Percentiles rank a stretch among this genome's conserved stretches.
Evolutionary conservation across 2,329 filamentous ascomycete genomes (phyloP).

Genomic region (Pyricularia grisea): DNA sequence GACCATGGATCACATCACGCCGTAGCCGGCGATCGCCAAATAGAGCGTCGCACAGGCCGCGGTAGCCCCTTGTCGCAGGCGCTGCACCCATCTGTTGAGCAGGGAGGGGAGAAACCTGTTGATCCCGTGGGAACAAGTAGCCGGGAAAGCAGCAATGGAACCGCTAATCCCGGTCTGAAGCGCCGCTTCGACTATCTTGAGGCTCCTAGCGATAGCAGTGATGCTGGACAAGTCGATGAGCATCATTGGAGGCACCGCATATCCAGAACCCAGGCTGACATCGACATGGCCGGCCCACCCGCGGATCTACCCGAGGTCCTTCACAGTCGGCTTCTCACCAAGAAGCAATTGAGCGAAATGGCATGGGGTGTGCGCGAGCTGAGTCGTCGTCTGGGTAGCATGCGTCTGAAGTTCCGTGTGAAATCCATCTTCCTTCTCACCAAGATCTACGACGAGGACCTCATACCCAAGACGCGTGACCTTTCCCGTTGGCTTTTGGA

Average conservation of each 20-base stretch:
- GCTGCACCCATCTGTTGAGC: slow-evolving; percentile 16
- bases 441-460: slow-evolving; percentile 77
- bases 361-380: slow-evolving; percentile 90
- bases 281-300: slow-evolving; percentile 19
- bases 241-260: slow-evolving; percentile 36
- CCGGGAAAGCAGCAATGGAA: background rate
- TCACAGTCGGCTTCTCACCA: slow-evolving; percentile 73
- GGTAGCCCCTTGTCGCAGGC: slow-evolving; percentile 3
- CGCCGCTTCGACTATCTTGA: slow-evolving; percentile 4
- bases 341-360: slow-evolving; percentile 94
- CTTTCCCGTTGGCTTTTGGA: slow-evolving; percentile 73
- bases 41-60: slow-evolving; percentile 5
- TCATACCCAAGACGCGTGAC: slow-evolving; percentile 70
- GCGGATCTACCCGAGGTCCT: slow-evolving; percentile 17
- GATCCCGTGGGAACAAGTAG: background rate
- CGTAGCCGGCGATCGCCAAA: slow-evolving; percentile 10
- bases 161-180: background rate
- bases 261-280: slow-evolving; percentile 20
- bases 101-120: slow-evolving; percentile 8
- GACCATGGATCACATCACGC: slow-evolving; percentile 6
- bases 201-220: slow-evolving; percentile 26
- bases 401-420: slow-evolving; percentile 74
- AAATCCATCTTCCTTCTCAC: slow-evolving; percentile 79
- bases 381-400: slow-evolving; percentile 73
- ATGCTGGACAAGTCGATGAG: slow-evolving; percentile 47